Base-by-base conservation (phyloP, 495 filamentous ascomycete genomes). In the Annulohypoxylon stygium region DNA sequence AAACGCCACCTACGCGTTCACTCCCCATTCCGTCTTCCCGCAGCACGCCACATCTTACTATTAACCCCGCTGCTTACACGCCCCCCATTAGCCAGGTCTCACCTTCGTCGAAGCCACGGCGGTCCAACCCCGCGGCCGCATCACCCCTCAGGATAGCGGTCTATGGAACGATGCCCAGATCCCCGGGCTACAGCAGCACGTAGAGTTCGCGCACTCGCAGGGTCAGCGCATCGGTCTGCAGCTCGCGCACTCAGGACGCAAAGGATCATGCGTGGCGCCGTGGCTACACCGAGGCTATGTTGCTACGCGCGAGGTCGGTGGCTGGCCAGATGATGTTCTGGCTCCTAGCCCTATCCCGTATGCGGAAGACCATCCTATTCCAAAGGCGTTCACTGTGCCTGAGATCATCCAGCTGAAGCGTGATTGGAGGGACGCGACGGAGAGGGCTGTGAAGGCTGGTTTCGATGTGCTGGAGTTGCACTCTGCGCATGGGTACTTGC, bases 91-190 rank as follows among this genome's bases (percentile, higher is more conserved):
- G 73, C 87, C 91, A 0, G 90, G 89, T 0, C 82, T 93, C 8
- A 75, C 88, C 43, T 88, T 93, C 66, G 82, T 94, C 48, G 93
- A 96, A 81, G 91, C 91, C 11, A 92, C 91, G 1, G 85, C 87
- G 14, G 89, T 95, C 12, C 80, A 86, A 11, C 80, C 92, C 5
- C 84, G 92, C 64, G 93, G 93, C 26, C 85, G 93, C 1, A 94
- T 94, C 81, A 90, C 91, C 0, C 93, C 92, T 0, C 82, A 92
- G 61, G 90, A 91, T 73, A 79, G 82, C 0, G 92, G 93, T 1
- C 75, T 95, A n/a, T 96, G 92, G 92, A 84, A 87, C 59, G 92
- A 95, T 77, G 84, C 82, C 3, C 93, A 94, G 70, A 88, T 93
- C 69, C 88, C 83, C 33, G 85, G 85, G 0, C 71, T 94, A 34